A percentile compares a stretch with the other conserved stretches of the same genome.
These are phyloP conservation scores for Penicillium pulvis DNA, from an alignment of 495 filamentous ascomycete species.

Conservation along the genomic window DNA sequence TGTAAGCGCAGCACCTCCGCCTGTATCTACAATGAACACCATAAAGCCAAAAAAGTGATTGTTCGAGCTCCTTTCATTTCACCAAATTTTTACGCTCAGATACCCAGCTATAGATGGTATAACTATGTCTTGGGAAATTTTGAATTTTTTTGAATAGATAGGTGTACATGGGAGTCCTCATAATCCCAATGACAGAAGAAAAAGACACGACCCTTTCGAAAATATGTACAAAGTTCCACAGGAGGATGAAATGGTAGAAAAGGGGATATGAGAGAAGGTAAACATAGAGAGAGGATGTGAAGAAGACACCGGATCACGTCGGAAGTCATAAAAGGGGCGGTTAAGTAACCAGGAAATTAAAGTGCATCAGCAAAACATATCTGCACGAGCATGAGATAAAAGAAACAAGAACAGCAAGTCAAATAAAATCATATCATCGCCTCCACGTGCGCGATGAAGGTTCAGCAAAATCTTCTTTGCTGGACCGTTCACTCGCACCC, in stretches of 20 bases:
- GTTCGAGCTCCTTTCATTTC: too few species aligned
- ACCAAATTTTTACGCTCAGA: too few species aligned
- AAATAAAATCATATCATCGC: conserved; percentile 19
- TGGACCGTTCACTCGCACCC: conserved; percentile 33
- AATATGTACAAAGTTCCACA: not conserved
- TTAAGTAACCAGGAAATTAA: not conserved
- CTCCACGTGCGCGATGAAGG: conserved; percentile 31
- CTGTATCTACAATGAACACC: too few species aligned
- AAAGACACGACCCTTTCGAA: not conserved
- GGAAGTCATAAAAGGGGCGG: not conserved
- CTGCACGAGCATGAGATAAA: conserved; percentile 1
- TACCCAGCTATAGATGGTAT: too few species aligned
- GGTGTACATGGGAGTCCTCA: not conserved
- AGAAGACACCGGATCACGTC: not conserved
- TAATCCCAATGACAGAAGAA: not conserved
- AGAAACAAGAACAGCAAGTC: not conserved
- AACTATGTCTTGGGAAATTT: not conserved
- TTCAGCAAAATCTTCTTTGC: conserved; percentile 29
- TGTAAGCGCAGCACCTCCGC: too few species aligned
- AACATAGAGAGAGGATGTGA: not conserved
- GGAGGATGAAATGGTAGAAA: not conserved
- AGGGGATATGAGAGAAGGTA: not conserved
- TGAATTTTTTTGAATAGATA: not conserved
- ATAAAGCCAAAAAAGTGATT: too few species aligned
- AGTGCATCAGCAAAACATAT: not conserved